Evolutionary conservation across 768 basidiomycete species (phyloP), one percentile per base, ranked within the genome.

Genomic region (Serendipita sp.): DNA sequence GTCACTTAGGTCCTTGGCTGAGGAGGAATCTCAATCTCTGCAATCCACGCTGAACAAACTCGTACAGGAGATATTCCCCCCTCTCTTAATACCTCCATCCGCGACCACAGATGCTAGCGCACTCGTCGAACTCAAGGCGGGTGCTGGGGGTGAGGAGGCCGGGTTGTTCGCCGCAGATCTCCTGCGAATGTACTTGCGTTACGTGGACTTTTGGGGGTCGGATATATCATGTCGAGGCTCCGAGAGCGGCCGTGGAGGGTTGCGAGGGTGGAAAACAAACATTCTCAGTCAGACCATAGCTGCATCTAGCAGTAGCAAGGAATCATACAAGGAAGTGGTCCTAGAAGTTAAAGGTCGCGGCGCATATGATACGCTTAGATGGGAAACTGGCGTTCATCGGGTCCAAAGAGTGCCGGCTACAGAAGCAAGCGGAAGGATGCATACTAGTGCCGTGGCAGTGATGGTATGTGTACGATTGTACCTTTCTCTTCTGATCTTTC

Each of bases 341-440:
- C 72, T 92, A 7, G 90, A 94, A 69, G 75, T 94, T 13, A 84
- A 84, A 64, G 90, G 90, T 0, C 73, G 79, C 1, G 85, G 87
- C 0, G 84, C 82, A 9, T 97, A 88, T 67, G 93, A 93, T 64
- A 72, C 76, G 0, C 71, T 98, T 61, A 75, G 84, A 41, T 93
- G 86, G 84, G 96, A 99, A 72, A 92, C 88, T 64, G 96, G 96
- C 2, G 92, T 99, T 0, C 96, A 98, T 74, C 79, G 96, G 2
- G 92, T 99, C 0, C 95, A 98, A 74, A 74, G 96, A 43, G 89
- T 98, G 0, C 96, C 96, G 0, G 83, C 83, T 7, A 98, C 93
- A 2, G 95, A 97, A 68, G 76, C 85, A 1, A 83, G 82, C 64
- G 95, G 95, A 3, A 76, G 95, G 56, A 82, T 89, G 30, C 96